A percentile compares a stretch with the other conserved stretches of the same genome.
Conservation (phyloP, 257 asterid species). For the Solanum virginianum region DNA sequence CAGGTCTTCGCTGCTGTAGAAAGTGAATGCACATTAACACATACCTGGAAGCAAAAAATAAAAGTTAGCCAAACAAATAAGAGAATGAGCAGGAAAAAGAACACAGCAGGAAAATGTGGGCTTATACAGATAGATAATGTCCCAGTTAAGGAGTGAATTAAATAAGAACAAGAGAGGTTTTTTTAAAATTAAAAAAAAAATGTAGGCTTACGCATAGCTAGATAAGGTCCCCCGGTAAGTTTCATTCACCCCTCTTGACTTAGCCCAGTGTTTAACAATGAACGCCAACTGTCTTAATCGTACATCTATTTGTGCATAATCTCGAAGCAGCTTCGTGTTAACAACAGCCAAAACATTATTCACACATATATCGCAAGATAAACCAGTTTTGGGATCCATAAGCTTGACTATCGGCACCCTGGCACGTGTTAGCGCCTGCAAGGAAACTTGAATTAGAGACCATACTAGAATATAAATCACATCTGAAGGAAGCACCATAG, state of each 20-base stretch:
- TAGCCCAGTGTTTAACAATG: conserved; percentile 96
- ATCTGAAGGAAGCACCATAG: not conserved
- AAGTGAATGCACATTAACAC: conserved; percentile 97
- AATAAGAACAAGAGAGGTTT: not conserved
- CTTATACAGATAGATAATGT: conserved; percentile 95
- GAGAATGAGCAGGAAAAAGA: not conserved
- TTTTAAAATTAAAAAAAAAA: not conserved
- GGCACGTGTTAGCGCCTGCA: conserved; percentile 95
- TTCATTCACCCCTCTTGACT: conserved; percentile 76
- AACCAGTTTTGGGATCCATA: conserved; percentile 86
- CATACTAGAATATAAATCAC: not conserved
- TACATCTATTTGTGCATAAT: conserved; percentile 70
- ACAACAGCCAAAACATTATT: conserved; percentile 87
- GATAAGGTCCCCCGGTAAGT: conserved; percentile 95
- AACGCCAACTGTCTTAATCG: conserved; percentile 88
- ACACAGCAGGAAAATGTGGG: not conserved
- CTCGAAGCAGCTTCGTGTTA: conserved; percentile 83
- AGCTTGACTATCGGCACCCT: conserved; percentile 96
- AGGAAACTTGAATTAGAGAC: conserved; percentile 3
- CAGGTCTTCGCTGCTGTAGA: conserved; percentile 85
- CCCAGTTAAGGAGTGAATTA: conserved; percentile 40
- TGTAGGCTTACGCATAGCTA: conserved; percentile 80
- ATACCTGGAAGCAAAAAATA: conserved; percentile 48
- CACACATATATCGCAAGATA: conserved; percentile 83
- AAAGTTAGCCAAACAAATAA: conserved; percentile 2